A percentile compares a stretch with the other conserved stretches of the same genome.
These are phyloP conservation scores for Hibiscus mutabilis DNA, from an alignment of 345 rosid species.

Conservation along the genomic window DNA sequence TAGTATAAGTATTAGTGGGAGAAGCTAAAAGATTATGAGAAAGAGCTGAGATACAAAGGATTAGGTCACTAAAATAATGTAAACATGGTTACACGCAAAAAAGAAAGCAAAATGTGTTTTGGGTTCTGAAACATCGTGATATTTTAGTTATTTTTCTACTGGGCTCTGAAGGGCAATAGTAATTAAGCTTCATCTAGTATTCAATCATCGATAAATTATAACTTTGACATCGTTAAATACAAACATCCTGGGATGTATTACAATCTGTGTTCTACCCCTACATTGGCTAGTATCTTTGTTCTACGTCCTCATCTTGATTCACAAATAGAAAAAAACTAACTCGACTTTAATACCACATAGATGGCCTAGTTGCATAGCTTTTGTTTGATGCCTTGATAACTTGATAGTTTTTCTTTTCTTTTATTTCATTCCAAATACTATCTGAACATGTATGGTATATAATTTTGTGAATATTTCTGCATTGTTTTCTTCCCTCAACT, in stretches of 20 bases:
- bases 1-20: neutral
- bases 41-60: neutral
- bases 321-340: neutral
- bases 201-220: neutral
- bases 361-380: neutral
- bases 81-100: neutral
- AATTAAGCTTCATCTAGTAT: neutral
- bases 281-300: neutral
- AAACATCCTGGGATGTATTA: neutral
- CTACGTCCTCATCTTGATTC: neutral
- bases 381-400: neutral
- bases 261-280: neutral
- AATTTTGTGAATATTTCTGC: neutral
- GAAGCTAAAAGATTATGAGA: neutral
- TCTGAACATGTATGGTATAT: neutral
- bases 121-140: neutral
- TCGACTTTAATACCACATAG: neutral
- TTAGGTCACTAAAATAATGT: neutral
- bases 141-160: neutral
- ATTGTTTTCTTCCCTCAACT: neutral
- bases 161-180: neutral
- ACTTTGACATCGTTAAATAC: neutral
- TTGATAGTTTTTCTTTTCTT: neutral
- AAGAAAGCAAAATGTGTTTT: neutral
- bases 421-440: neutral